Conservation (phyloP, 2,329 filamentous ascomycete genomes). For the Alternaria sp. region DNA sequence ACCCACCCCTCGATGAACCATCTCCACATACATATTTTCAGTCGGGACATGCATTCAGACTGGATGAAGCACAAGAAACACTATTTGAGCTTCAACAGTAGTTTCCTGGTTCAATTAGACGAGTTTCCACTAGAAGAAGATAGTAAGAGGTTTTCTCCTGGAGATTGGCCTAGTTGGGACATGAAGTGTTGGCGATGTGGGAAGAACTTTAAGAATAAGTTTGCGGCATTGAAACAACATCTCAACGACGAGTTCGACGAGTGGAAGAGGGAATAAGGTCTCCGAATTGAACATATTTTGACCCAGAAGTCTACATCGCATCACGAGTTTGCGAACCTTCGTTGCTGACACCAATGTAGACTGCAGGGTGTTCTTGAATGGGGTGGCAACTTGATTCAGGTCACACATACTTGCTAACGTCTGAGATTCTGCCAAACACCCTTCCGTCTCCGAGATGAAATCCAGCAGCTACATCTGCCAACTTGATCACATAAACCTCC, state of each 20-base stretch:
- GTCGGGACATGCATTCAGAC: slow-evolving; percentile 76
- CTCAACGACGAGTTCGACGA: slow-evolving; percentile 73
- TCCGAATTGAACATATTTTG: not conserved
- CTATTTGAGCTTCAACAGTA: slow-evolving; percentile 89
- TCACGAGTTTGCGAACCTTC: not conserved
- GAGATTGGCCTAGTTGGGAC: slow-evolving; percentile 67
- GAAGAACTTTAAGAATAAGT: slow-evolving; percentile 73
- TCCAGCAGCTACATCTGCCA: too few species aligned
- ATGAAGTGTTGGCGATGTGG: slow-evolving; percentile 87
- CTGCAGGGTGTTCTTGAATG: not conserved
- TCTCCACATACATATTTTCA: slow-evolving; percentile 87
- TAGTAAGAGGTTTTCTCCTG: slow-evolving; percentile 67
- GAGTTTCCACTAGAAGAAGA: slow-evolving; percentile 77
- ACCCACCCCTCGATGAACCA: slow-evolving; percentile 91
- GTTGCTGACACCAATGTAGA: not conserved
- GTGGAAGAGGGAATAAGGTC: slow-evolving; percentile 67
- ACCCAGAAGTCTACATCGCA: not conserved
- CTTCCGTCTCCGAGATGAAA: too few species aligned
- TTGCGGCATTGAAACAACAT: slow-evolving; percentile 77
- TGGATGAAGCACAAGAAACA: slow-evolving; percentile 81
- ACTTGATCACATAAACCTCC: not conserved
- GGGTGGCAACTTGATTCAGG: not conserved
- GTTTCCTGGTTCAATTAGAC: slow-evolving; percentile 78
- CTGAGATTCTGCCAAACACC: not conserved
- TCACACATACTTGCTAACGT: not conserved